Base-by-base conservation (phyloP, 345 rosid species). In the Pugionium cornutum region DNA sequence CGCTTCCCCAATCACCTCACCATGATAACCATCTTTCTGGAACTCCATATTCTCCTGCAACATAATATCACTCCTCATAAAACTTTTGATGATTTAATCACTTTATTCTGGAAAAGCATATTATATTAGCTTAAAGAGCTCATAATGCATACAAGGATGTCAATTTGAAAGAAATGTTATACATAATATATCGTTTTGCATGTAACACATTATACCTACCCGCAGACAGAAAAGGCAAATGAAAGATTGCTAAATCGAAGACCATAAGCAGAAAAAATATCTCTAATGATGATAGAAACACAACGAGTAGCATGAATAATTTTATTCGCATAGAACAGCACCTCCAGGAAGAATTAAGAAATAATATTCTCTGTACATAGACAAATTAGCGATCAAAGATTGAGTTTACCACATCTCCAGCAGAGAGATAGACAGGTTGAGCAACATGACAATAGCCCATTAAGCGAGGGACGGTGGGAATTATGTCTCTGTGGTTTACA, bases 381-480 rank as follows among this genome's bases (percentile, higher is more conserved):
- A 43, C 33, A 42, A 9, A 43, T 4, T 4, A 50, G 10, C 1
- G 37, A 58, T 37, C 50, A 41, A 35, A 48, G 2, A 51, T 30
- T 30, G 37, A 7, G 66, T 87, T 62, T 60, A 92, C 97, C 90
- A 84, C 51, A 27, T 72, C 83, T 78, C 96, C 96, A 65, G 91
- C 79, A 29, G 85, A 83, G 49, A 92, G 82, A 82, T 88, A 92
- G 47, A 89, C 78, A 47, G 97, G 98, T 45, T 85, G 89, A 58
- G 97, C 98, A 28, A 92, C 98, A 57, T 92, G 98, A 79, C 91
- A 89, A 66, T 92, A 92, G 53, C 98, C 98, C 98, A 89, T 92
- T 69, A 89, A 79, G 53, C 89, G 96, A 39, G 98, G 97, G 18
- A 92, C 83, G 5, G 98, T 83, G n/a, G 97, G 98, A 73, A 92